Evolutionary conservation across 768 basidiomycete genomes (phyloP), one percentile per base, ranked within the genome.

Genomic region (Guyanaporus albipodus): DNA sequence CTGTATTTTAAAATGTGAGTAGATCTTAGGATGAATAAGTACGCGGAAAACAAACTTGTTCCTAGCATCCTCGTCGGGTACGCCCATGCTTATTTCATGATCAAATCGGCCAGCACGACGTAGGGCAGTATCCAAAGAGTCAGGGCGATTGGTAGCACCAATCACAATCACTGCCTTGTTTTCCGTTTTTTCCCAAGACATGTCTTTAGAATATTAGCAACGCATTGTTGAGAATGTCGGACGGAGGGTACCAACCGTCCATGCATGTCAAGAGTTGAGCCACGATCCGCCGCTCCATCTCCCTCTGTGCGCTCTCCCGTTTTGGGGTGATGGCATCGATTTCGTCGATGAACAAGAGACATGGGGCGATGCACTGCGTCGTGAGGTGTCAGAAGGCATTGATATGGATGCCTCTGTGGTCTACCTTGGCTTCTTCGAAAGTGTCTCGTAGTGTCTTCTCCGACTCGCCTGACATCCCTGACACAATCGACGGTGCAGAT

Each of bases 321-420:
- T 98, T 99, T 0, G 93, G 93, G 0, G 94, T 97, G 52, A 99
- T 94, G 7, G 94, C 91, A 59, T 98, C 94, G 17, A 98, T 96
- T 63, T 98, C 96, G 63, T 99, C 95, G 35, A 99, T 90, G 70
- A 98, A 98, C 8, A 99, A 67, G 2, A 99, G 72, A 59, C 93
- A 96, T 0, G 94, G 96, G 0, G 96, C 93, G 7, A 88, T 75
- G 49, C 86, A 81, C 91, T 94, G 55, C 11, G 17, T 18, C 35
- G 32, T 31, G 33, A 7, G 5, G 34, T n/a, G 32, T 49, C 22
- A 40, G 28, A 17, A 33, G 2, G 27, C 24, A 31, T 28, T 22
- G 6, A 24, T 18, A 33, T 21, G 7, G 19, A 28, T 6, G 19
- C 21, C 2, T 1, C n/a, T 4, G 29, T 10, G 8, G 33, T 73